These are phyloP conservation scores for Penicillium verrucosum DNA, from an alignment of 2,329 filamentous ascomycete genomes.

Conservation along the genomic window DNA sequence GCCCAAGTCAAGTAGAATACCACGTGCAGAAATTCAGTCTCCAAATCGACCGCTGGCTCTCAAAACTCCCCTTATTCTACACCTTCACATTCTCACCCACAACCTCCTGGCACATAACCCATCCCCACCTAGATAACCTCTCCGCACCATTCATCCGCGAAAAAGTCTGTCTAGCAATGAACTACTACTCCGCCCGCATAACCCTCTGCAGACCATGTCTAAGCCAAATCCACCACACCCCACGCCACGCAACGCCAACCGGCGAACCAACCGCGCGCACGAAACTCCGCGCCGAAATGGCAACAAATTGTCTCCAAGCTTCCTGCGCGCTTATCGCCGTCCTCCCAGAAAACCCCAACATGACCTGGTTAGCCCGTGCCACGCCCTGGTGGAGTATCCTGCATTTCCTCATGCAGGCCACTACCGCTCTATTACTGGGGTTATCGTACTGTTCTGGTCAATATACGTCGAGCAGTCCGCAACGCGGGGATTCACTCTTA, in stretches of 20 bases:
- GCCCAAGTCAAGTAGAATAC: conserved; percentile 31
- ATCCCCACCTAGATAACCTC: conserved; percentile 11
- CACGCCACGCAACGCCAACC: not conserved
- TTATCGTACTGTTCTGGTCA: conserved; percentile 24
- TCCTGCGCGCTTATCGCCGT: conserved; percentile 38
- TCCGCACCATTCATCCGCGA: conserved; percentile 25
- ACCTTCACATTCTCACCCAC: conserved; percentile 31
- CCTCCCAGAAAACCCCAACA: conserved; percentile 37
- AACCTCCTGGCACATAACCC: conserved; percentile 21
- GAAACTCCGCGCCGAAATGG: conserved; percentile 24
- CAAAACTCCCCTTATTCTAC: conserved; percentile 32
- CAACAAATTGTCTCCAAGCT: conserved; percentile 38
- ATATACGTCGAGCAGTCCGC: not conserved
- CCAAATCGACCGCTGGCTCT: conserved; percentile 36
- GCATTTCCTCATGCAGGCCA: conserved; percentile 45
- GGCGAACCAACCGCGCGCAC: not conserved
- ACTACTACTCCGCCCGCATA: conserved; percentile 42
- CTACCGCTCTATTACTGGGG: conserved; percentile 41
- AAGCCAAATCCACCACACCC: conserved; percentile 27
- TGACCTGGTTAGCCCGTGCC: conserved; percentile 32
- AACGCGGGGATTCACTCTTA: not conserved
- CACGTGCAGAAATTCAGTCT: conserved; percentile 32
- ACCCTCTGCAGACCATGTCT: conserved; percentile 44
- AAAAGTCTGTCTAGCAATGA: conserved; percentile 39
- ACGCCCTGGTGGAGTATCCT: conserved; percentile 45